Percentiles rank a stretch among this genome's conserved stretches.
phyloP scores from a whole-genome alignment of 352 stramenopile genomes.

The Nothophytophthora sp. region DNA sequence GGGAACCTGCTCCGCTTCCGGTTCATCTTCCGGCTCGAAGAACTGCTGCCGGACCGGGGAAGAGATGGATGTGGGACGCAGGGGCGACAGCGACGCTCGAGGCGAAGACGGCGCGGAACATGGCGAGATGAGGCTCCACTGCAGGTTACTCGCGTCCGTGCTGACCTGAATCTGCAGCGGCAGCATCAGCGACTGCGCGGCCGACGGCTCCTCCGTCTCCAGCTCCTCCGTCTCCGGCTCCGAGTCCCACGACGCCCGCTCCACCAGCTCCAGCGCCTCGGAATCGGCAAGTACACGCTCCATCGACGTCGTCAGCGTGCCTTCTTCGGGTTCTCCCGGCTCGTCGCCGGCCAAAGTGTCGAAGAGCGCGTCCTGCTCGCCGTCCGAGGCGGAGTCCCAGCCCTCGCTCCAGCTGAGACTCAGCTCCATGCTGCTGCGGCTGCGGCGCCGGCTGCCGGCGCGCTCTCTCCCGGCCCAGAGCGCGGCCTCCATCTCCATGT shows the following conservation, averaged over 20 bases:
- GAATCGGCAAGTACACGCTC: conserved; percentile 2
- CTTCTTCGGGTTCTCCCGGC: background rate
- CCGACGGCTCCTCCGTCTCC: conserved; percentile 4
- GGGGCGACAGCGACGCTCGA: conserved; percentile 10
- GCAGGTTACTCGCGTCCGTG: background rate
- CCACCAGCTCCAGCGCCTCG: conserved; percentile 12
- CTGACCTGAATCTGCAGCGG: conserved; percentile 13
- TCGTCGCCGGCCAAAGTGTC: conserved; percentile 8
- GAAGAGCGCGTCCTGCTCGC: conserved; percentile 23
- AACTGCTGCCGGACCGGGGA: conserved; percentile 16
- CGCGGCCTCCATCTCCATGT: conserved; percentile 1
- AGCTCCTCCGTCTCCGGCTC: conserved; percentile 11
- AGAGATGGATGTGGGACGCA: conserved; percentile 21
- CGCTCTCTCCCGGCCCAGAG: conserved; percentile 23
- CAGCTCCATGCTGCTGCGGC: background rate
- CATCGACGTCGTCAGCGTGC: conserved; percentile 9
- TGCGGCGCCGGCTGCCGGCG: background rate
- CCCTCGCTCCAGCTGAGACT: conserved; percentile 9
- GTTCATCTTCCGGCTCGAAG: conserved; percentile 25
- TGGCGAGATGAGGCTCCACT: conserved; percentile 59
- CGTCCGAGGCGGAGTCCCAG: conserved; percentile 5
- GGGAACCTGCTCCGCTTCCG: conserved; percentile 1
- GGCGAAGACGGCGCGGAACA: conserved; percentile 34
- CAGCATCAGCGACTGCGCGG: too few species aligned
- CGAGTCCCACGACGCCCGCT: conserved; percentile 31